Evolutionary conservation across 192 early-diverging fungal species (phyloP).

Genomic region (Rhizoclosmatium sp.): DNA sequence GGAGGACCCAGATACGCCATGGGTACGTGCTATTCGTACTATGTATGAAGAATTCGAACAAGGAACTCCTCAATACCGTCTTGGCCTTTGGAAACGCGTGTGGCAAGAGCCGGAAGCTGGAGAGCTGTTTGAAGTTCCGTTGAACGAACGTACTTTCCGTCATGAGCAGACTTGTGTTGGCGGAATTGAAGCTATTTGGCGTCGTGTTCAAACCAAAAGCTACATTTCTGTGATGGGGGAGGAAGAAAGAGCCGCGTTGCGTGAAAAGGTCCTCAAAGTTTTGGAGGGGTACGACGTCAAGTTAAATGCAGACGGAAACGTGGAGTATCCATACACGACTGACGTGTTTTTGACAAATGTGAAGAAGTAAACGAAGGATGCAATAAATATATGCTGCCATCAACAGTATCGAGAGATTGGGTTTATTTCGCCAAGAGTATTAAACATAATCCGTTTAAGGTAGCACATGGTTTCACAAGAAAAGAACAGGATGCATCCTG

Average conservation of each 20-base stretch:
- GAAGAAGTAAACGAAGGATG: background rate
- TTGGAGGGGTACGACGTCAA: background rate
- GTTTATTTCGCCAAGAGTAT: background rate
- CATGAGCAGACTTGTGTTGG: constrained; percentile 4
- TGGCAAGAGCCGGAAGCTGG: constrained; percentile 38
- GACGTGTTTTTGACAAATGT: background rate
- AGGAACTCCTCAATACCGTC: constrained; percentile 56
- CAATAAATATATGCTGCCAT: background rate
- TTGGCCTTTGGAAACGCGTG: constrained; percentile 51
- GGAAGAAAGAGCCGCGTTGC: background rate
- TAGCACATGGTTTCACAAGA: background rate
- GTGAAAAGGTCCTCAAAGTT: background rate
- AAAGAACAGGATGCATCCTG: background rate
- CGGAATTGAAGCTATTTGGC: constrained; percentile 28
- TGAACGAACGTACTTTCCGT: constrained; percentile 20
- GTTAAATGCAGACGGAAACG: background rate
- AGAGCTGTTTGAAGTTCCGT: constrained; percentile 27
- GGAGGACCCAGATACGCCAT: constrained; percentile 43
- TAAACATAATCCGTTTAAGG: background rate
- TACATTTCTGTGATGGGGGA: constrained; percentile 39
- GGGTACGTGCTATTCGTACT: constrained; percentile 42
- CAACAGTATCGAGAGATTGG: background rate
- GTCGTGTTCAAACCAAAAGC: constrained; percentile 45
- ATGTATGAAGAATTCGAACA: constrained; percentile 54
- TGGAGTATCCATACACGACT: constrained; percentile 5